Percentiles rank a stretch among this genome's conserved stretches.
phyloP scores from a whole-genome alignment of 208 protist genomes.

The Phytomonas sp. region DNA sequence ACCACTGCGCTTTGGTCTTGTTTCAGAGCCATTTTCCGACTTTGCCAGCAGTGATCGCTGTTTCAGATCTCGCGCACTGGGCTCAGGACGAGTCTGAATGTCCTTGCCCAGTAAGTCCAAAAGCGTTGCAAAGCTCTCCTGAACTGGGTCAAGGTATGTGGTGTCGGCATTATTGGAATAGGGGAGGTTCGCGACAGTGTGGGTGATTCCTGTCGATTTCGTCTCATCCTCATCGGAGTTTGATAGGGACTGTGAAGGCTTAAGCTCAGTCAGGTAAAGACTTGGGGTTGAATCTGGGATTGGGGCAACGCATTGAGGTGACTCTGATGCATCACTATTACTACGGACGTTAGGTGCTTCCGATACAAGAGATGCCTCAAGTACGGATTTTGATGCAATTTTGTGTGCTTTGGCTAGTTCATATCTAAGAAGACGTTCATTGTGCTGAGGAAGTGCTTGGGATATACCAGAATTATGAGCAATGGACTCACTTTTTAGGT shows the following conservation, averaged over 20 bases:
- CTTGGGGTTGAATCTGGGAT: not conserved
- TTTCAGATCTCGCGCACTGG: not conserved
- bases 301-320: not conserved
- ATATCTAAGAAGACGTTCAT: conserved; percentile 1
- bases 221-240: not conserved
- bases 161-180: not conserved
- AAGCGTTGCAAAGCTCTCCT: not conserved
- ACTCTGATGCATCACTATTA: not conserved
- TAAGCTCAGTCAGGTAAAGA: not conserved
- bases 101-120: not conserved
- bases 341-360: not conserved
- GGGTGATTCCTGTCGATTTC: not conserved
- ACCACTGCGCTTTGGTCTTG: conserved; percentile 14
- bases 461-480: not conserved
- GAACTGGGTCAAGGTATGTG: not conserved
- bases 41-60: not conserved
- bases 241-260: not conserved
- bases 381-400: not conserved
- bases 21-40: not conserved
- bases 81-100: not conserved
- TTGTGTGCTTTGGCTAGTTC: not conserved
- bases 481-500: not conserved
- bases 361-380: not conserved
- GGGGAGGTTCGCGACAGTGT: not conserved
- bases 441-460: not conserved